phyloP scores from a whole-genome alignment of 2,329 filamentous ascomycete genomes.

The Bisporella sp. region DNA sequence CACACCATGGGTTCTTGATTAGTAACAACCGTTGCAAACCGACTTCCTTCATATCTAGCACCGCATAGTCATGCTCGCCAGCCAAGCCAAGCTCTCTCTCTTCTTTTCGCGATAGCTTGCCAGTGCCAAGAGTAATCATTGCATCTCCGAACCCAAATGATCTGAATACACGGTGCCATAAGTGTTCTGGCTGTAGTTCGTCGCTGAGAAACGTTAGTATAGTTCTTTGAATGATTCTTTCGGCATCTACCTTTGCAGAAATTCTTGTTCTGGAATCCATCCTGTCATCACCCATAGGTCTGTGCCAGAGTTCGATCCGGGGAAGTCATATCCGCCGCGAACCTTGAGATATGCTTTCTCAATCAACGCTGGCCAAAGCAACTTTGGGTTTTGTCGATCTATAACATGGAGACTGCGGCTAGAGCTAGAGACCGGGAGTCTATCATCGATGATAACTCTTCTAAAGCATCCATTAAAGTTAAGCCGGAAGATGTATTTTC shows the following conservation, averaged over 20 bases:
- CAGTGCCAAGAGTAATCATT: constrained; percentile 84
- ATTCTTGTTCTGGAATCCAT: constrained; percentile 95
- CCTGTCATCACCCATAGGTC: constrained; percentile 89
- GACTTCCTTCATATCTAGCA: constrained; percentile 68
- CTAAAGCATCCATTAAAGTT: constrained; percentile 94
- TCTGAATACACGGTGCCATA: constrained; percentile 72
- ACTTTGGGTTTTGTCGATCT: constrained; percentile 71
- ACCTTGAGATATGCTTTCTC: constrained; percentile 98
- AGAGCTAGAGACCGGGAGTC: constrained; percentile 70
- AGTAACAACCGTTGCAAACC: constrained; percentile 61
- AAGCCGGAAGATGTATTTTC: constrained; percentile 87
- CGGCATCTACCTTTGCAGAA: constrained; percentile 61
- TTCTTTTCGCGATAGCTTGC: constrained; percentile 68
- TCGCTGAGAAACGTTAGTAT: constrained; percentile 42
- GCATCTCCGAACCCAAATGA: constrained; percentile 75
- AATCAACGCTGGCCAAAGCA: constrained; percentile 85
- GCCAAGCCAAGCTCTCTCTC: constrained; percentile 77
- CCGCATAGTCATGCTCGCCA: constrained; percentile 88
- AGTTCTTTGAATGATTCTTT: not conserved
- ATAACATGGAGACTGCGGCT: constrained; percentile 77
- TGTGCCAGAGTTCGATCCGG: constrained; percentile 93
- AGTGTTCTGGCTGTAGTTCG: constrained; percentile 65
- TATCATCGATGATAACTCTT: constrained; percentile 82
- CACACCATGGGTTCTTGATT: constrained; percentile 94
- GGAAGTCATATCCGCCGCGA: constrained; percentile 93